These are phyloP conservation scores for Aquilaria sinensis DNA, from an alignment of 345 rosid species.

Conservation along the genomic window DNA sequence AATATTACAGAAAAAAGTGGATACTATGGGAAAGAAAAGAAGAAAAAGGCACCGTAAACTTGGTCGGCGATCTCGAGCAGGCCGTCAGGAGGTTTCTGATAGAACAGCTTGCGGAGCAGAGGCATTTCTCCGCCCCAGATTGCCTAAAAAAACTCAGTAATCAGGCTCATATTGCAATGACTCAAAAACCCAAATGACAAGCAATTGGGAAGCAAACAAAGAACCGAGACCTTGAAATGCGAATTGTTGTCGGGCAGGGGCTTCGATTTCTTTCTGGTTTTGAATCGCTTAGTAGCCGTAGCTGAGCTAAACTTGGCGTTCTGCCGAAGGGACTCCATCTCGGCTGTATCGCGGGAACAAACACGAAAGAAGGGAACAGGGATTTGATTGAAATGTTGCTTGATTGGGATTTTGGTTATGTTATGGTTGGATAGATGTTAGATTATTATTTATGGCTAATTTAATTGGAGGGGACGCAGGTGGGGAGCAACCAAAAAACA, in stretches of 20 bases:
- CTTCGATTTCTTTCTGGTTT: neutral
- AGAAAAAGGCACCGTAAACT: slow-evolving; percentile 56
- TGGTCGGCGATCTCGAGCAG: slow-evolving; percentile 87
- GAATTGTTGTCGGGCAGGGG: neutral
- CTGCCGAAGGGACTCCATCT: neutral
- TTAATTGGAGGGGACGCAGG: no score
- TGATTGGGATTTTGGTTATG: neutral
- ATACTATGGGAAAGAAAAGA: neutral
- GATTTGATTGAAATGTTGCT: neutral
- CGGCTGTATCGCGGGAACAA: no score
- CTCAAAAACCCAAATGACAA: neutral
- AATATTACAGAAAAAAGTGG: no score
- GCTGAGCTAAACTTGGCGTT: neutral
- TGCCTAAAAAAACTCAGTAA: neutral
- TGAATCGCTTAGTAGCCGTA: no score
- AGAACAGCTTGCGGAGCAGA: slow-evolving; percentile 75
- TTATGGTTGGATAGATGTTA: neutral
- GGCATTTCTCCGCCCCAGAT: slow-evolving; percentile 42
- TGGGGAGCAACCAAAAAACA: no score
- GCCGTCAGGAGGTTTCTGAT: slow-evolving; percentile 88
- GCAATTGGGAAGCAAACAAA: neutral
- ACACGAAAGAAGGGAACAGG: neutral
- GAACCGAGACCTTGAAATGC: slow-evolving; percentile 2
- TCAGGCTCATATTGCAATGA: slow-evolving; percentile 5
- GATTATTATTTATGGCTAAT: no score